phyloP scores from a whole-genome alignment of 208 protist species.

The Trypanosoma caninum region DNA sequence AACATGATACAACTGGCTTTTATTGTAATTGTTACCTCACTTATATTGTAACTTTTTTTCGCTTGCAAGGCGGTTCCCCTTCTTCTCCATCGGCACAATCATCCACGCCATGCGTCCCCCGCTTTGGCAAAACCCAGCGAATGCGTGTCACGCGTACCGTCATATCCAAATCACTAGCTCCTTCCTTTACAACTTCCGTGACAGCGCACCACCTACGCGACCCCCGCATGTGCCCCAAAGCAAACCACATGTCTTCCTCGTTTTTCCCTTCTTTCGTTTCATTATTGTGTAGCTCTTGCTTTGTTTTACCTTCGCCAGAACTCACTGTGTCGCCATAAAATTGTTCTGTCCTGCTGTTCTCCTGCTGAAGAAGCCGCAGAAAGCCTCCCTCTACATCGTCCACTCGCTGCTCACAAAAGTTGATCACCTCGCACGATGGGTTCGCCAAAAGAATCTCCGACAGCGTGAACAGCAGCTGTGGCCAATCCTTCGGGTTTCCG shows the following conservation, averaged over 20 bases:
- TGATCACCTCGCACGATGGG: conserved; percentile 61
- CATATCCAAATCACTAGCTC: conserved; percentile 71
- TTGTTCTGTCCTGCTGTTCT: conserved; percentile 36
- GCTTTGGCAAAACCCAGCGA: conserved; percentile 31
- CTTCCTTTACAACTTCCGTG: conserved; percentile 44
- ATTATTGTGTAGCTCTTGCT: too few species aligned
- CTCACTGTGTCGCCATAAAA: neutral
- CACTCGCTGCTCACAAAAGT: conserved; percentile 91
- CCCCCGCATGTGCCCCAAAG: conserved; percentile 38
- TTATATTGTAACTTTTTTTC: conserved; percentile 1
- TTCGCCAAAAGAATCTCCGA: conserved; percentile 60
- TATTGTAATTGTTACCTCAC: too few species aligned
- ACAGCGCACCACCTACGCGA: conserved; percentile 34
- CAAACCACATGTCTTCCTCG: conserved; percentile 18
- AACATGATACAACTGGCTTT: too few species aligned
- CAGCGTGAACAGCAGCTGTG: conserved; percentile 77
- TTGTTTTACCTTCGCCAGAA: too few species aligned
- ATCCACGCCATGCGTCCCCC: neutral
- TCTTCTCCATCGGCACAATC: neutral
- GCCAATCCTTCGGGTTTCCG: conserved; percentile 86
- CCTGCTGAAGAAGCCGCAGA: conserved; percentile 44
- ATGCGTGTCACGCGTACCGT: conserved; percentile 57
- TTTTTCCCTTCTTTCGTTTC: neutral
- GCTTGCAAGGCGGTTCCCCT: neutral
- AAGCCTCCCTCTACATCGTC: conserved; percentile 77